Conservation (phyloP, 768 basidiomycete genomes). For the Trametes gibbosa region DNA sequence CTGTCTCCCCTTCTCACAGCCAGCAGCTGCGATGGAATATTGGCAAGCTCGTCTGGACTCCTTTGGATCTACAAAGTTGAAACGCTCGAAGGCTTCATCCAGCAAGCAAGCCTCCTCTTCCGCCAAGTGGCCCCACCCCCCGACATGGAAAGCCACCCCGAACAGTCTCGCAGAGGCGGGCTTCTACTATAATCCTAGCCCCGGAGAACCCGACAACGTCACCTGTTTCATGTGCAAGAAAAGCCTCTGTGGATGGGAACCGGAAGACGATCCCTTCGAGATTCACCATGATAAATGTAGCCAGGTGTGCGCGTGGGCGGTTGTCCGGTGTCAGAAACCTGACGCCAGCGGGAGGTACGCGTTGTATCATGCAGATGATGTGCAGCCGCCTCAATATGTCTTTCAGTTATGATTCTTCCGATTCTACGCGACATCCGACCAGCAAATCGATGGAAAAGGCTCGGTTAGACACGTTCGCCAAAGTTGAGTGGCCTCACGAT, state of each 20-base stretch:
- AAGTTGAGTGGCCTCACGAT: slow-evolving; percentile 71
- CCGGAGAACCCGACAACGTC: slow-evolving; percentile 69
- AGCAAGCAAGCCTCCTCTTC: slow-evolving; percentile 47
- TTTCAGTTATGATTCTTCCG: slow-evolving; percentile 55
- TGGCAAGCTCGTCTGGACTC: slow-evolving; percentile 54
- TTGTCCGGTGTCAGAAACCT: slow-evolving; percentile 63
- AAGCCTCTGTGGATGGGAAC: slow-evolving; percentile 81
- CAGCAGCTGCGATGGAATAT: slow-evolving; percentile 22
- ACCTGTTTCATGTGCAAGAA: slow-evolving; percentile 84
- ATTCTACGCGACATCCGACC: slow-evolving; percentile 62
- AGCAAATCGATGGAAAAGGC: slow-evolving; percentile 71
- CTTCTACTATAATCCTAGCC: slow-evolving; percentile 77
- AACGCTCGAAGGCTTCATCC: slow-evolving; percentile 52
- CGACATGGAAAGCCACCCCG: slow-evolving; percentile 64
- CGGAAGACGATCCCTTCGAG: slow-evolving; percentile 78
- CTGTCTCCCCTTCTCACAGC: not conserved
- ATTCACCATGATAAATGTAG: slow-evolving; percentile 77
- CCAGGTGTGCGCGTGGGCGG: slow-evolving; percentile 75
- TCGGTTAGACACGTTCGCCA: slow-evolving; percentile 62
- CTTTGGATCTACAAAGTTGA: slow-evolving; percentile 52
- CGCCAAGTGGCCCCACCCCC: slow-evolving; percentile 79
- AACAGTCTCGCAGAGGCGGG: slow-evolving; percentile 81
- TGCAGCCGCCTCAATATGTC: not conserved
- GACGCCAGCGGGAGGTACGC: slow-evolving; percentile 56
- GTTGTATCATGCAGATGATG: not conserved